A percentile compares a stretch with the other conserved stretches of the same genome.
phyloP scores from a whole-genome alignment of 192 early-diverging fungal genomes.

The Radiomyces spectabilis region DNA sequence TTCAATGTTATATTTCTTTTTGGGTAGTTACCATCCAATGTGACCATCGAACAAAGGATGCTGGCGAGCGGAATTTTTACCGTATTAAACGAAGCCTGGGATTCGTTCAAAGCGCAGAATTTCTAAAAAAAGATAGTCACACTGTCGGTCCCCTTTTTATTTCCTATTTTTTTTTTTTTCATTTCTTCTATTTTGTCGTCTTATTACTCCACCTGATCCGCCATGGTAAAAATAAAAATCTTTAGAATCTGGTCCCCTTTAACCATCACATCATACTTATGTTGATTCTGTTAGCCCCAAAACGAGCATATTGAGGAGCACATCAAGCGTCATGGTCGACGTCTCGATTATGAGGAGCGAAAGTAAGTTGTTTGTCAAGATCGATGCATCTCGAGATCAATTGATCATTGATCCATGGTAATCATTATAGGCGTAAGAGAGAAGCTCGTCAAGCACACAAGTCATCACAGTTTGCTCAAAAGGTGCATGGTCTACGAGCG shows the following conservation, averaged over 20 bases:
- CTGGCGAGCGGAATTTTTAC: conserved; percentile 84
- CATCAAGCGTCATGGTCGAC: conserved; percentile 94
- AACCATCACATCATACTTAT: background rate
- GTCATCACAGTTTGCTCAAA: conserved; percentile 86
- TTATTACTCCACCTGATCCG: too few relatives aligned
- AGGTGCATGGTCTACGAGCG: conserved; percentile 95
- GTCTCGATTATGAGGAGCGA: conserved; percentile 90
- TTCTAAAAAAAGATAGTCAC: too few relatives aligned
- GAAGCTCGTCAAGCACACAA: conserved; percentile 93
- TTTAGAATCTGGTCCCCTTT: too few relatives aligned
- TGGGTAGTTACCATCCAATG: conserved; percentile 22
- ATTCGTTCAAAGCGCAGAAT: conserved; percentile 85
- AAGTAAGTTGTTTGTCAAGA: conserved; percentile 51
- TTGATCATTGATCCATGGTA: background rate
- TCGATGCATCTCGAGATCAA: background rate
- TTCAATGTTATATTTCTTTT: too few relatives aligned
- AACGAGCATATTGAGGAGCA: conserved; percentile 99
- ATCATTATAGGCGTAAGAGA: conserved; percentile 75
- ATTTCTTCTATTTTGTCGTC: too few relatives aligned
- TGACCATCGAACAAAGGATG: conserved; percentile 74
- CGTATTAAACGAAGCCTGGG: conserved; percentile 90
- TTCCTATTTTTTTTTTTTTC: too few relatives aligned
- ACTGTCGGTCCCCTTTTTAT: too few relatives aligned
- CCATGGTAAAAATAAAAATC: too few relatives aligned
- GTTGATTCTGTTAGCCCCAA: conserved; percentile 44